Percentiles rank a stretch among this genome's conserved stretches.
These are phyloP conservation scores for Acacia crassicarpa DNA, from an alignment of 306 rosid genomes.

Conservation along the genomic window DNA sequence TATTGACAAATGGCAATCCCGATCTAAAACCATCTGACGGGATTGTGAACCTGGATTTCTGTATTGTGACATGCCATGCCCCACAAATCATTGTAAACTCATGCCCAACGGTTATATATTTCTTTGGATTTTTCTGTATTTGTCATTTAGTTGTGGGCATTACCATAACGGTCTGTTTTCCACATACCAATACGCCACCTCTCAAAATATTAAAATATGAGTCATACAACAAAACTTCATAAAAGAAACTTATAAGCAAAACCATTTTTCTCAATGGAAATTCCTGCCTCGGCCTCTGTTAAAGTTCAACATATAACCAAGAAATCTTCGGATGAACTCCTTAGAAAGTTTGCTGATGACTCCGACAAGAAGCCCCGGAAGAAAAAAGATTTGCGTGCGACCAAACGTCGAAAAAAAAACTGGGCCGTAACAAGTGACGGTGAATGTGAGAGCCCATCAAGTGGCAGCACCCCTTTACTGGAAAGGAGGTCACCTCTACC, in stretches of 20 bases:
- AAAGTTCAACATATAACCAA: constrained; percentile 70
- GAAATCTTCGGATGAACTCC: constrained; percentile 81
- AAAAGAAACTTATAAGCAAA: not conserved
- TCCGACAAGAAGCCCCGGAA: constrained; percentile 13
- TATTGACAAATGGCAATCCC: not conserved
- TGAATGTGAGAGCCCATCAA: constrained; percentile 41
- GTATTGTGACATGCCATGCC: not conserved
- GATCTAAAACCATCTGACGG: not conserved
- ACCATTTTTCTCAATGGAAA: constrained; percentile 47
- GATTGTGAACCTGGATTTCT: not conserved
- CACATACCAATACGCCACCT: not conserved
- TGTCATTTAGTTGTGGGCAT: not conserved
- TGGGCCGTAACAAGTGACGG: not conserved
- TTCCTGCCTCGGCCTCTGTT: constrained; percentile 22
- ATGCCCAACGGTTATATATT: not conserved
- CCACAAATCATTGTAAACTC: constrained; percentile 1
- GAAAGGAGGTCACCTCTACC: constrained; percentile 71
- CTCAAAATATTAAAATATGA: not conserved
- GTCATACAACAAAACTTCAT: not conserved
- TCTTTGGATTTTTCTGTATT: not conserved
- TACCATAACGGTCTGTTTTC: constrained; percentile 29
- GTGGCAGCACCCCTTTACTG: constrained; percentile 14
- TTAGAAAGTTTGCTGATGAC: constrained; percentile 70
- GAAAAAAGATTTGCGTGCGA: constrained; percentile 4
- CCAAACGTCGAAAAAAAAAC: constrained; percentile 34